These are phyloP conservation scores for Corylus heterophylla DNA, from an alignment of 306 rosid genomes.

Conservation along the genomic window DNA sequence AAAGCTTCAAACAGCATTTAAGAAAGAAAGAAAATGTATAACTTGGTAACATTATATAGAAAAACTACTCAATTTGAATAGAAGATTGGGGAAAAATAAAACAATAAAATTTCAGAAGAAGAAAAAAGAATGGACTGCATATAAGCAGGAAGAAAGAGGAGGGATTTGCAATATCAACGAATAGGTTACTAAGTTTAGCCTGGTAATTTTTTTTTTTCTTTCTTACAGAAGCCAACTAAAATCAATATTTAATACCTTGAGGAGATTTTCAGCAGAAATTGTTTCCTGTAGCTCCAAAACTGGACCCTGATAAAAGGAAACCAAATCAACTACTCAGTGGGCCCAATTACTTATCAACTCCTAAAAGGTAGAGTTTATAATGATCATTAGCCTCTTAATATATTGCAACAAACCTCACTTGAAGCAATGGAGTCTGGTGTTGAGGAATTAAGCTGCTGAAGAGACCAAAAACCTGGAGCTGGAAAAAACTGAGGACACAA, in stretches of 20 bases:
- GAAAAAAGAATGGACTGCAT: constrained; percentile 3
- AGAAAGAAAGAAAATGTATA: background rate
- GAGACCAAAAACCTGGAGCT: constrained; percentile 82
- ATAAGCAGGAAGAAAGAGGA: background rate
- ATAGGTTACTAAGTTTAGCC: constrained; percentile 15
- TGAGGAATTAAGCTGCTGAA: constrained; percentile 40
- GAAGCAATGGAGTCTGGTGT: constrained; percentile 43
- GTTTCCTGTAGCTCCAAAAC: constrained; percentile 44
- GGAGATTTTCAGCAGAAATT: constrained; percentile 77
- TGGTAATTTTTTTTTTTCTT: background rate
- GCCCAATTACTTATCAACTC: constrained; percentile 6
- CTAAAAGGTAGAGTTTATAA: constrained; percentile 17
- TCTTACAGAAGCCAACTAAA: constrained; percentile 4
- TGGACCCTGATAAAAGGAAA: constrained; percentile 55
- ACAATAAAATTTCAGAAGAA: constrained; percentile 5
- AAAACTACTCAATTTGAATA: constrained; percentile 2
- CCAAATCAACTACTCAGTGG: constrained; percentile 13
- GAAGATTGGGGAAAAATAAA: background rate
- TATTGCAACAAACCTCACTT: constrained; percentile 70
- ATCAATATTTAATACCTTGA: constrained; percentile 64
- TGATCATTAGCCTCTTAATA: constrained; percentile 20
- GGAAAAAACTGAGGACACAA: constrained; percentile 94
- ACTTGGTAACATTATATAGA: background rate
- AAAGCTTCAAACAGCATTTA: background rate
- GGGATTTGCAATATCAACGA: constrained; percentile 6